Percentiles rank a stretch among this genome's conserved stretches.
Conservation (phyloP, 2,329 filamentous ascomycete genomes). For the Curvularia eragrostidis region DNA sequence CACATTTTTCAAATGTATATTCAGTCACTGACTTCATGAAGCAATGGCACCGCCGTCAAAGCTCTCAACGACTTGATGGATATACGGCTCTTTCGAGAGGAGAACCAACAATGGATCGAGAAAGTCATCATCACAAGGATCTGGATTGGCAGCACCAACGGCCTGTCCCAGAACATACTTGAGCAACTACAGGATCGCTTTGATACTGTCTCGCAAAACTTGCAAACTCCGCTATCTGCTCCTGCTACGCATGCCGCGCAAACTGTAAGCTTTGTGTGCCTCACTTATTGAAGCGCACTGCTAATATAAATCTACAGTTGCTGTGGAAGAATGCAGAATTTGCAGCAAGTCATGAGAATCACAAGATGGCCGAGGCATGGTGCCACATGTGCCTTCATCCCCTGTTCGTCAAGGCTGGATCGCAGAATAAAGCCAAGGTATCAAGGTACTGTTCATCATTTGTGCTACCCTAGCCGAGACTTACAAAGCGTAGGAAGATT, state of each 20-base stretch:
- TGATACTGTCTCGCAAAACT: slow-evolving; percentile 55
- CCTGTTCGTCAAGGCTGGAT: slow-evolving; percentile 70
- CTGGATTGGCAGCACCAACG: slow-evolving; percentile 66
- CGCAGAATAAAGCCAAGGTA: slow-evolving; percentile 71
- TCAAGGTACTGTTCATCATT: slow-evolving; percentile 58
- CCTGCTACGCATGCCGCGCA: slow-evolving; percentile 72
- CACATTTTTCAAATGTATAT: neutral
- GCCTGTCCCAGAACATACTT: slow-evolving; percentile 44
- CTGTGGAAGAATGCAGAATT: slow-evolving; percentile 81
- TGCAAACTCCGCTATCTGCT: slow-evolving; percentile 60
- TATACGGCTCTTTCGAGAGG: slow-evolving; percentile 60
- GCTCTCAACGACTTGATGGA: slow-evolving; percentile 70
- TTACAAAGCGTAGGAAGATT: slow-evolving; percentile 65
- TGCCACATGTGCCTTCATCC: slow-evolving; percentile 71
- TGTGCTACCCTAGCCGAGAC: neutral
- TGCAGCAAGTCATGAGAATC: slow-evolving; percentile 60
- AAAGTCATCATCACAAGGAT: slow-evolving; percentile 71
- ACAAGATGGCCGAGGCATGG: slow-evolving; percentile 69
- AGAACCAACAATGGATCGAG: slow-evolving; percentile 68
- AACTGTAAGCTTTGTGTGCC: slow-evolving; percentile 58
- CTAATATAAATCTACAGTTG: slow-evolving; percentile 58
- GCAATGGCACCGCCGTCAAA: slow-evolving; percentile 49
- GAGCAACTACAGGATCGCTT: slow-evolving; percentile 53
- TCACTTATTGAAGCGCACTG: neutral
- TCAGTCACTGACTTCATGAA: slow-evolving; percentile 24